A percentile compares a stretch with the other conserved stretches of the same genome.
These are phyloP conservation scores for Teratosphaeria viscida DNA, from an alignment of 2,329 filamentous ascomycete genomes.

Conservation along the genomic window DNA sequence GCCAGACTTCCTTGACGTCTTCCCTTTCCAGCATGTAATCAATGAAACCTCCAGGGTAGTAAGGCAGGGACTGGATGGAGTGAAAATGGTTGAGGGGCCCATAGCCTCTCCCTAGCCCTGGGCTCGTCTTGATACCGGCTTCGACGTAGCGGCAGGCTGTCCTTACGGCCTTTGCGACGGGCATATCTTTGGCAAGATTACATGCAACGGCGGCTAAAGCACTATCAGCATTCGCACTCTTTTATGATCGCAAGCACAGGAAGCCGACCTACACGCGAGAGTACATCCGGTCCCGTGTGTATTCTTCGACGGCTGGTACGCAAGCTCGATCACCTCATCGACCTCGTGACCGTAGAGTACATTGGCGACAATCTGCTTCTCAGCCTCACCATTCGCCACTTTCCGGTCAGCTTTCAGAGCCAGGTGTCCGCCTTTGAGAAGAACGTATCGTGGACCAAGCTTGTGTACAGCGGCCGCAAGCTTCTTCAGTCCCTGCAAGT, in stretches of 20 bases:
- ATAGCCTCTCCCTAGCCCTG: constrained; percentile 53
- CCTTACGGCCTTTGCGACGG: constrained; percentile 50
- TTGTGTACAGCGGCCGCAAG: constrained; percentile 56
- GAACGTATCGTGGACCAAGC: constrained; percentile 67
- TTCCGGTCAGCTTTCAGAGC: constrained; percentile 58
- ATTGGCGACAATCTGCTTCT: constrained; percentile 62
- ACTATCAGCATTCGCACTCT: not conserved
- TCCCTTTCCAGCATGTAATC: constrained; percentile 69
- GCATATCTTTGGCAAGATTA: constrained; percentile 53
- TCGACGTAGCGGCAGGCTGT: constrained; percentile 62
- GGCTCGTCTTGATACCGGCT: constrained; percentile 56
- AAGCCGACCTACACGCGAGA: constrained; percentile 54
- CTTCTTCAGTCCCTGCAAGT: constrained; percentile 54
- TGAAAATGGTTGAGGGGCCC: constrained; percentile 74
- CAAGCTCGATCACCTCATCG: constrained; percentile 55
- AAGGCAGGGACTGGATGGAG: constrained; percentile 56
- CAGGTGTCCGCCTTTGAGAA: constrained; percentile 86
- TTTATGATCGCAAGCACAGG: not conserved
- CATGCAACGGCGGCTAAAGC: constrained; percentile 58
- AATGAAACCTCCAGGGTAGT: constrained; percentile 65
- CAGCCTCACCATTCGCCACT: constrained; percentile 47
- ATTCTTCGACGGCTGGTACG: constrained; percentile 62
- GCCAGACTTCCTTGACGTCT: constrained; percentile 66
- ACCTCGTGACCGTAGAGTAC: constrained; percentile 56
- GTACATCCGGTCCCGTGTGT: constrained; percentile 95